Conservation (phyloP, 73 alveolate species). For the Paramecium primaurelia region DNA sequence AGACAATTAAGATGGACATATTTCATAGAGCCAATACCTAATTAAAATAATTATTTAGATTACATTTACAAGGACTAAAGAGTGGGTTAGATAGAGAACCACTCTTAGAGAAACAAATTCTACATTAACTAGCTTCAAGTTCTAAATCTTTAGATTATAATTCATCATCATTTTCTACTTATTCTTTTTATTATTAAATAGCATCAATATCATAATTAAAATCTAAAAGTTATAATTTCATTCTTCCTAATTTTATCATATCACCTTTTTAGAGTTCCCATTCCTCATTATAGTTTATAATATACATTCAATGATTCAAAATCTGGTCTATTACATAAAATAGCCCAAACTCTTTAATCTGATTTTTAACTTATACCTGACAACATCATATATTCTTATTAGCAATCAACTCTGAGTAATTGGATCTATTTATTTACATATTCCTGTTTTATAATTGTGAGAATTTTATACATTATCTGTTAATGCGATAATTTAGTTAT, state of each 20-base stretch:
- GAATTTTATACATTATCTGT: conserved; percentile 32
- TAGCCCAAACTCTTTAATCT: conserved; percentile 42
- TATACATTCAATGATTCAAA: conserved; percentile 2
- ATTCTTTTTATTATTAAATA: not conserved
- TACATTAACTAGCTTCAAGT: not conserved
- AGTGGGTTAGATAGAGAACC: not conserved
- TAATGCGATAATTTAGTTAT: conserved; percentile 15
- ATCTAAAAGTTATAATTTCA: conserved; percentile 18
- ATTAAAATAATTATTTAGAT: not conserved
- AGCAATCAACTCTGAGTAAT: conserved; percentile 28
- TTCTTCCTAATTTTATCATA: conserved; percentile 33
- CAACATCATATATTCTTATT: not conserved
- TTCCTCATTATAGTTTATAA: not conserved
- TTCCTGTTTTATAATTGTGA: conserved; percentile 1
- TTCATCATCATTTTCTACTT: not conserved
- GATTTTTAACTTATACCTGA: not conserved
- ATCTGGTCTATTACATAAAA: conserved; percentile 11
- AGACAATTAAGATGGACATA: conserved; percentile 69
- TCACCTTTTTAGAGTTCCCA: conserved; percentile 19
- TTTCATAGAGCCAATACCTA: conserved; percentile 74
- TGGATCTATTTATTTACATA: conserved; percentile 27
- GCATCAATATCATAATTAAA: not conserved
- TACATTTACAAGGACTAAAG: conserved; percentile 47
- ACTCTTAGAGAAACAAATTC: conserved; percentile 14
- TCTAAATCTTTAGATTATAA: not conserved